phyloP scores from a whole-genome alignment of 140 eudicot species.

The Senecio squalidus region DNA sequence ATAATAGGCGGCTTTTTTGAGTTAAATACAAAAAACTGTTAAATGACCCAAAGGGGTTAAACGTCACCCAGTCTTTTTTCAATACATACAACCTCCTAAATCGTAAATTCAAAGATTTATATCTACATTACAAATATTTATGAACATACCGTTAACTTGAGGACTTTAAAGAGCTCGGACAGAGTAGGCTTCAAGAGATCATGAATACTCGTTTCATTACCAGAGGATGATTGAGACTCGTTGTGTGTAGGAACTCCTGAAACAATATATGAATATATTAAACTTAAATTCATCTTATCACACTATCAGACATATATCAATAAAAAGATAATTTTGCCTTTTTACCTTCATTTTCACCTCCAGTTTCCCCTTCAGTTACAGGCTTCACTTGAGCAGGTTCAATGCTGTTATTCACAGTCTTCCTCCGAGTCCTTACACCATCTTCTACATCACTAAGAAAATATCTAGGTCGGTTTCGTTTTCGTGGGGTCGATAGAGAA shows the following conservation, averaged over 20 bases:
- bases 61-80: background rate
- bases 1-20: too few species aligned
- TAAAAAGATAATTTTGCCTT: background rate
- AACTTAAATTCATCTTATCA: background rate
- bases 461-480: conserved; percentile 51
- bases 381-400: too few species aligned
- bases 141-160: conserved; percentile 59
- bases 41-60: too few species aligned
- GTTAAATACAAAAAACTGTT: too few species aligned
- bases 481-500: conserved; percentile 37
- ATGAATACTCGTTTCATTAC: conserved; percentile 23
- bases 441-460: conserved; percentile 27
- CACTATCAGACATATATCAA: background rate
- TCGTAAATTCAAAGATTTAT: background rate
- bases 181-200: conserved; percentile 35
- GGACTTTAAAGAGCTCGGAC: conserved; percentile 41
- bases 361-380: conserved; percentile 19
- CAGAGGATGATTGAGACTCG: conserved; percentile 26
- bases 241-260: conserved; percentile 28
- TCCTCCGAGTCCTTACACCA: conserved; percentile 47
- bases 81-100: background rate
- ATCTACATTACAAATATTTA: too few species aligned
- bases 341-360: conserved; percentile 25
- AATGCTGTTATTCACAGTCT: conserved; percentile 29
- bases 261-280: conserved; percentile 17